Conservation (phyloP, 352 stramenopile genomes). For the Phytophthora fragariaefolia region DNA sequence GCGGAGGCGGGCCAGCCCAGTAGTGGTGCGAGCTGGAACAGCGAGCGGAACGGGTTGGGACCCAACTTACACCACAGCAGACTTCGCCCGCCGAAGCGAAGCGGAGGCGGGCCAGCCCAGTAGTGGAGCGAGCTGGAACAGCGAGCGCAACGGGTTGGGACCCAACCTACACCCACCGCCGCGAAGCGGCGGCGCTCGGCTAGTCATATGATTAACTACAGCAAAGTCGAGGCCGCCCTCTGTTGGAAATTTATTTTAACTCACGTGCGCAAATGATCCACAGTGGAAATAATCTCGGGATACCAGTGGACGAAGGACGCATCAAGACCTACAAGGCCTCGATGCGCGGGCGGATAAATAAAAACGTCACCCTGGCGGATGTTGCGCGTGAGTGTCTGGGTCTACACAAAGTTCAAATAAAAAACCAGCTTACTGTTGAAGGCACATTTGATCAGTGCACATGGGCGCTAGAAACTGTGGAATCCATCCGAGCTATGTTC, state of each 20-base stretch:
- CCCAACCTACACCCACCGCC: no score
- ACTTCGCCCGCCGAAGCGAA: no score
- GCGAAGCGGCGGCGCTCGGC: no score
- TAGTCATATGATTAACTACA: neutral
- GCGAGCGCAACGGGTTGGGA: no score
- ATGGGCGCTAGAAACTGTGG: neutral
- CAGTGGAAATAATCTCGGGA: neutral
- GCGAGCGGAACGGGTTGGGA: no score
- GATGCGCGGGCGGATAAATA: neutral
- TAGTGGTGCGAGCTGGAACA: no score
- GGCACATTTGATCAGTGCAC: neutral
- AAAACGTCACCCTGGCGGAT: neutral
- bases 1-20: no score
- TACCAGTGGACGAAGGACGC: neutral
- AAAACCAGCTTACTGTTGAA: neutral
- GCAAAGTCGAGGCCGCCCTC: neutral
- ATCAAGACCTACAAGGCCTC: neutral
- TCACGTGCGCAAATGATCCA: neutral
- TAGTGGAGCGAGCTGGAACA: no score
- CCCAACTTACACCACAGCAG: no score
- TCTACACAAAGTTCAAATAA: neutral
- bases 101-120: no score
- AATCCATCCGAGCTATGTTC: neutral
- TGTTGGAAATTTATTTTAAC: neutral
- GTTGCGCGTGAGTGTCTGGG: neutral